These are phyloP conservation scores for Colletotrichum musicola DNA, from an alignment of 2,329 filamentous ascomycete species.

Conservation along the genomic window DNA sequence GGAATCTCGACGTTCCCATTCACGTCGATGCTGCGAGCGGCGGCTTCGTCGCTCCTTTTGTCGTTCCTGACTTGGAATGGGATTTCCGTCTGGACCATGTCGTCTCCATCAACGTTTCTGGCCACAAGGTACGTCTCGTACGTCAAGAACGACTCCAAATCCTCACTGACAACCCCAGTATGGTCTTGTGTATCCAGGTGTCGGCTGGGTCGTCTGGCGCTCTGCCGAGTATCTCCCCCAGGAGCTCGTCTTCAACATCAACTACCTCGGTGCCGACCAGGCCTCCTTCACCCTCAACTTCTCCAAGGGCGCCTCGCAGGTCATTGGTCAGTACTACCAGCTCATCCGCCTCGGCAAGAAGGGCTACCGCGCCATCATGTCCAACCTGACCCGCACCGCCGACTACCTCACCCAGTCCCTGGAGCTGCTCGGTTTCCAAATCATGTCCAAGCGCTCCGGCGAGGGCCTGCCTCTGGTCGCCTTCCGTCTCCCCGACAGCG, in stretches of 20 bases:
- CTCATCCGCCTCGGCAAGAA: constrained; percentile 94
- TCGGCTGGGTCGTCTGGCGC: constrained; percentile 95
- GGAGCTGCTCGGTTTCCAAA: constrained; percentile 81
- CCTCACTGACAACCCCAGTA: constrained; percentile 53
- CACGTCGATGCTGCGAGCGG: constrained; percentile 95
- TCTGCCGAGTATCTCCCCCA: constrained; percentile 85
- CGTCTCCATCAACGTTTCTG: constrained; percentile 93
- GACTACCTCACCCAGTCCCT: constrained; percentile 86
- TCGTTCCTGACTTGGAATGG: constrained; percentile 86
- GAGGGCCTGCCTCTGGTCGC: constrained; percentile 89
- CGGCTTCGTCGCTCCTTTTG: constrained; percentile 93
- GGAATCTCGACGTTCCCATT: constrained; percentile 83
- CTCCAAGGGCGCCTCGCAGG: constrained; percentile 92
- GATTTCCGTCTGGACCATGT: constrained; percentile 92
- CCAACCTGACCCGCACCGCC: constrained; percentile 88
- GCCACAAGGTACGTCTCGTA: constrained; percentile 76
- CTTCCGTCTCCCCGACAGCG: constrained; percentile 69
- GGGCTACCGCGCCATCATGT: constrained; percentile 93
- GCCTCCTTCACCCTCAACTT: constrained; percentile 98
- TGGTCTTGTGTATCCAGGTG: constrained; percentile 83
- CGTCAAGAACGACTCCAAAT: background rate
- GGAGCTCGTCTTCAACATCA: constrained; percentile 98
- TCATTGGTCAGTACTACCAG: constrained; percentile 98
- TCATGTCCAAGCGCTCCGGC: constrained; percentile 86
- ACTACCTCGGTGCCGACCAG: constrained; percentile 96